A percentile compares a stretch with the other conserved stretches of the same genome.
Evolutionary conservation across 2,329 filamentous ascomycete genomes (phyloP).

Genomic region (Colletotrichum caudatum): DNA sequence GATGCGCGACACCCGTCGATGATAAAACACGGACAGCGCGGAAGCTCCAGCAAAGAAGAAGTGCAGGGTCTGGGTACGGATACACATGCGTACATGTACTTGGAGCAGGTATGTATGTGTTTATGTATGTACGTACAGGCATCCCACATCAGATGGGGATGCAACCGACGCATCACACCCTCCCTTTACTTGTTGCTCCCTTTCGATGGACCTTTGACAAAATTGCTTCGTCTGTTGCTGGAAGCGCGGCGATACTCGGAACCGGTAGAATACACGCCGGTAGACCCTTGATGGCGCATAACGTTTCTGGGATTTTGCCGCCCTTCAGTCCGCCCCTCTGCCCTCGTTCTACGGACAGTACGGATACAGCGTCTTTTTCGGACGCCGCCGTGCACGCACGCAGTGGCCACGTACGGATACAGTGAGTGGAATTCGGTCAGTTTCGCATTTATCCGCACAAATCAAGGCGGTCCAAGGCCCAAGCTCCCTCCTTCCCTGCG

Average conservation of each 20-base stretch:
- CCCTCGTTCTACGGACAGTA: neutral
- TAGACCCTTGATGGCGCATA: conserved; percentile 3
- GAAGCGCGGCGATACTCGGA: conserved; percentile 23
- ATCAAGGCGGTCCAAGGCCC: conserved; percentile 40
- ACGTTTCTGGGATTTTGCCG: neutral
- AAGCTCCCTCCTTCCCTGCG: conserved; percentile 39
- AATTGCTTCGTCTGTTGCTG: conserved; percentile 4
- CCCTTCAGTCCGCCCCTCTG: conserved; percentile 3
- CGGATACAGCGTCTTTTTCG: conserved; percentile 2
- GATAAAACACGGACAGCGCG: conserved; percentile 10
- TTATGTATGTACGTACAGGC: too few relatives aligned
- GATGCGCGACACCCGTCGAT: conserved; percentile 30
- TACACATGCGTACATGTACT: neutral
- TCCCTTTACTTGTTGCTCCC: neutral
- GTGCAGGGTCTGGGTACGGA: neutral
- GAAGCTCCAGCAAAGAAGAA: neutral
- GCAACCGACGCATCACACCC: neutral
- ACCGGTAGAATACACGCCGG: conserved; percentile 31
- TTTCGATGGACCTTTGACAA: neutral
- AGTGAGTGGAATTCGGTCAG: conserved; percentile 28
- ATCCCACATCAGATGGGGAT: neutral
- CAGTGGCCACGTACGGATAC: conserved; percentile 19
- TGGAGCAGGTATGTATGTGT: neutral
- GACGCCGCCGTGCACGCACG: conserved; percentile 29
- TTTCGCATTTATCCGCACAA: conserved; percentile 42